Conservation (phyloP, 2,329 filamentous ascomycete genomes). For the Cadophora gregata region DNA sequence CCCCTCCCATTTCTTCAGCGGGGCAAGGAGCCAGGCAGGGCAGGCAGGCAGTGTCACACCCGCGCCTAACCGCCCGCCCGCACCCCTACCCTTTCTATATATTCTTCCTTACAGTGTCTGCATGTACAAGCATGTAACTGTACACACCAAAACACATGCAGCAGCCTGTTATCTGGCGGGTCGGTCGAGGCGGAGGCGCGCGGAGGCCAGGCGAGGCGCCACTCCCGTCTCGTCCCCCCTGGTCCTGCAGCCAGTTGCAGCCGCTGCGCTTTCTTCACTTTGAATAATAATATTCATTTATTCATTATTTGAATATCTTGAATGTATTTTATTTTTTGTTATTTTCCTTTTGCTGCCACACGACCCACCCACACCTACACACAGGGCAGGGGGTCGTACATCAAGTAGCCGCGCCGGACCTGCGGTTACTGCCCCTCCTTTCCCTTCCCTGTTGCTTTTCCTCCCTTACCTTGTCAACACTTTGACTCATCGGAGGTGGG, state of each 20-base stretch:
- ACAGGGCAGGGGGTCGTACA: too few relatives aligned
- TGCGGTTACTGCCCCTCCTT: neutral
- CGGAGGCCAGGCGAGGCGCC: neutral
- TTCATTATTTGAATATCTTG: neutral
- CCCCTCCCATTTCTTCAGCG: neutral
- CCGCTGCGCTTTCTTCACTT: neutral
- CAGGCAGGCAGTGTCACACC: neutral
- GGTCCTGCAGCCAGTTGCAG: neutral
- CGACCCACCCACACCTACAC: neutral
- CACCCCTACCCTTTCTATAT: neutral
- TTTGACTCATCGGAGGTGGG: too few relatives aligned
- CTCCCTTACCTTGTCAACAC: too few relatives aligned
- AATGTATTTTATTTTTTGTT: neutral
- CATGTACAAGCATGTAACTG: neutral
- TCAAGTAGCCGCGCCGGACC: conserved; percentile 12
- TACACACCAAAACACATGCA: too few relatives aligned
- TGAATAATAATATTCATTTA: neutral
- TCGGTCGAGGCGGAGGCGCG: too few relatives aligned
- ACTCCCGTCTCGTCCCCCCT: neutral
- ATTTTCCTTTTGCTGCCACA: neutral
- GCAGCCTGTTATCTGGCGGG: too few relatives aligned
- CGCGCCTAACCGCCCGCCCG: conserved; percentile 5
- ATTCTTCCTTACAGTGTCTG: neutral
- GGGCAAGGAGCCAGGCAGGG: too few relatives aligned
- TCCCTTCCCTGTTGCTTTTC: too few relatives aligned